Evolutionary conservation across 2,329 filamentous ascomycete genomes (phyloP).

Genomic region (Berkeleyomyces rouxiae): DNA sequence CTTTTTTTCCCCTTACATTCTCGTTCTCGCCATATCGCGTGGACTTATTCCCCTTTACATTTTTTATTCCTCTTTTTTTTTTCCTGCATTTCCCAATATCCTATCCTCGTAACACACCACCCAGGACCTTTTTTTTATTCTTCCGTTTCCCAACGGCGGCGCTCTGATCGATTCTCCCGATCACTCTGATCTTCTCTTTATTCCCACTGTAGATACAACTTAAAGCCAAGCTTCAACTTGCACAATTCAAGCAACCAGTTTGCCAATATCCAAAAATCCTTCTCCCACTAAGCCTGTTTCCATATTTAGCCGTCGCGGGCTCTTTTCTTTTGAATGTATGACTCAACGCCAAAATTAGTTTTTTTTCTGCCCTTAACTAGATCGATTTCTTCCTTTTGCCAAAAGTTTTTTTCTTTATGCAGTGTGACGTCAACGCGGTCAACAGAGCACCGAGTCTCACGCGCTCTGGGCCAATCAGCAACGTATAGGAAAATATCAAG

Average conservation of each 20-base stretch:
- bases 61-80: neutral
- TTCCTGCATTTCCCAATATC: neutral
- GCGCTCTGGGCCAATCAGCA: neutral
- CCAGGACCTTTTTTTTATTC: too few species aligned
- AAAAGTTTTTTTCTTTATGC: neutral
- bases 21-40: too few species aligned
- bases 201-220: neutral
- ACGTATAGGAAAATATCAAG: neutral
- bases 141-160: neutral
- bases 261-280: too few species aligned
- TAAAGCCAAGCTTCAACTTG: too few species aligned
- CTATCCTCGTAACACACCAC: neutral
- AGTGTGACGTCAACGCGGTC: slow-evolving; percentile 1
- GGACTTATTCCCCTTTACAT: neutral
- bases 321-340: neutral
- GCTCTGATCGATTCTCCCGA: too few species aligned
- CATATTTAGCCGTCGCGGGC: neutral
- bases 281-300: too few species aligned
- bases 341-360: neutral
- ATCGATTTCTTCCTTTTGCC: neutral
- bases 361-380: neutral
- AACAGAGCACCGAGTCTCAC: neutral
- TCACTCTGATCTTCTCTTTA: neutral
- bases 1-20: too few species aligned
- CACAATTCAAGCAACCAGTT: too few species aligned